Conservation (phyloP, 176 grass and related monocot genomes). For the Thinopyrum elongatum region DNA sequence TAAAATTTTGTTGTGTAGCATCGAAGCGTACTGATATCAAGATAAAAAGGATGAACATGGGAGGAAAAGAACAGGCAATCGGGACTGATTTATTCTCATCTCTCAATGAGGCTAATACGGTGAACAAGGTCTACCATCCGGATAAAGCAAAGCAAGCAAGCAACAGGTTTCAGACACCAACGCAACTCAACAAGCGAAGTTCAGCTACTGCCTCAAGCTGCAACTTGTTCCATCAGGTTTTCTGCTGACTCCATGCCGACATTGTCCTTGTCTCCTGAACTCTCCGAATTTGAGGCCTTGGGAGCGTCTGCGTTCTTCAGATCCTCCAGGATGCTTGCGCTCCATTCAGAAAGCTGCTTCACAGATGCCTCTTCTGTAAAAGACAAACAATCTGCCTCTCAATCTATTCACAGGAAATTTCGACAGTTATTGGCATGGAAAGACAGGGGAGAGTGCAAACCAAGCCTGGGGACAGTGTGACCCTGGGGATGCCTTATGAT, state of each 20-base stretch:
- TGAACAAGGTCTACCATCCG: background rate
- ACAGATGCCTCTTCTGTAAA: conserved; percentile 48
- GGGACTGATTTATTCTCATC: conserved; percentile 15
- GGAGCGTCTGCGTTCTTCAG: background rate
- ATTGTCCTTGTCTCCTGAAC: background rate
- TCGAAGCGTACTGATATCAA: background rate
- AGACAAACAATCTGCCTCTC: background rate
- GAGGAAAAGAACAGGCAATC: background rate
- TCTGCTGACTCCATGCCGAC: background rate
- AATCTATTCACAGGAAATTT: background rate
- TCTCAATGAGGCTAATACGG: background rate
- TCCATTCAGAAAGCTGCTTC: conserved; percentile 68
- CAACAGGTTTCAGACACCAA: background rate
- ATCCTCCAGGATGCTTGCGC: conserved; percentile 44
- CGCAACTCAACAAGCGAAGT: background rate
- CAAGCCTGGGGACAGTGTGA: conserved; percentile 86
- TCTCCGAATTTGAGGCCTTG: background rate
- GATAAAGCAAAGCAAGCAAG: background rate
- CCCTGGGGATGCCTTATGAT: conserved; percentile 86
- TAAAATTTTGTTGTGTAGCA: background rate
- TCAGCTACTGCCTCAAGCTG: conserved; percentile 21
- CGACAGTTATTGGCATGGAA: background rate
- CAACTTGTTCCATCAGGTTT: conserved; percentile 31
- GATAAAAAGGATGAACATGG: background rate
- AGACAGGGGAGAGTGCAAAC: conserved; percentile 29